Conservation (phyloP, 2,329 filamentous ascomycete genomes). For the Colletotrichum noveboracense region DNA sequence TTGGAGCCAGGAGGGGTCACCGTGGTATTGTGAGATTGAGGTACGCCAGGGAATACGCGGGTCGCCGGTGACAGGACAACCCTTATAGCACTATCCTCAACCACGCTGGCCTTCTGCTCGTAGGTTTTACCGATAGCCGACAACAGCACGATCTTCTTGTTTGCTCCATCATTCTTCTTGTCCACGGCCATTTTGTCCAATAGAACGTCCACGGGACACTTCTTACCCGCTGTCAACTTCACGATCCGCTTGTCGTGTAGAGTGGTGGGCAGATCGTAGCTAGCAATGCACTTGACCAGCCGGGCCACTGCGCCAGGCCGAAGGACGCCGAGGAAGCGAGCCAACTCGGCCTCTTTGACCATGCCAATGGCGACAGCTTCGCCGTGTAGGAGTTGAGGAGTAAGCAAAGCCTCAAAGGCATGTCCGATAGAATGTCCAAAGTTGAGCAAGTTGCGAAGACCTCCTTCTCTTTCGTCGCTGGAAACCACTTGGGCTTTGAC, state of each 20-base stretch:
- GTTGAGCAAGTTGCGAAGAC: conserved; percentile 91
- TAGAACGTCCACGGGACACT: conserved; percentile 84
- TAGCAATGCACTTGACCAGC: conserved; percentile 91
- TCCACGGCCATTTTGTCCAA: conserved; percentile 96
- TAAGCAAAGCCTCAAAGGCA: conserved; percentile 93
- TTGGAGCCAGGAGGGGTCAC: conserved; percentile 95
- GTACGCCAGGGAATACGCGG: conserved; percentile 74
- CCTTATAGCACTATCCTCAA: conserved; percentile 84
- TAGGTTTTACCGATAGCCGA: conserved; percentile 88
- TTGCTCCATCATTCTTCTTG: conserved; percentile 95
- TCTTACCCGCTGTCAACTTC: conserved; percentile 83
- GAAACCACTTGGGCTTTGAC: conserved; percentile 96
- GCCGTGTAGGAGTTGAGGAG: conserved; percentile 93
- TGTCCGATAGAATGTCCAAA: conserved; percentile 99
- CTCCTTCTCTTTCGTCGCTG: conserved; percentile 91
- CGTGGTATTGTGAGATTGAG: conserved; percentile 67
- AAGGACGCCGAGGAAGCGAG: conserved; percentile 85
- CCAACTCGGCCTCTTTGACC: conserved; percentile 96
- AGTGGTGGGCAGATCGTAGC: conserved; percentile 88
- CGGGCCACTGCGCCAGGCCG: conserved; percentile 87
- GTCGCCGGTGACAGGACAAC: conserved; percentile 83
- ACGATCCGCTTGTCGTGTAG: conserved; percentile 83
- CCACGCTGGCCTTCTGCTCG: conserved; percentile 86
- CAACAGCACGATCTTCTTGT: conserved; percentile 95
- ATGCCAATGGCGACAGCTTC: conserved; percentile 97